Evolutionary conservation across 2,329 filamentous ascomycete species (phyloP).

Genomic region (Nigrograna mackinnonii): DNA sequence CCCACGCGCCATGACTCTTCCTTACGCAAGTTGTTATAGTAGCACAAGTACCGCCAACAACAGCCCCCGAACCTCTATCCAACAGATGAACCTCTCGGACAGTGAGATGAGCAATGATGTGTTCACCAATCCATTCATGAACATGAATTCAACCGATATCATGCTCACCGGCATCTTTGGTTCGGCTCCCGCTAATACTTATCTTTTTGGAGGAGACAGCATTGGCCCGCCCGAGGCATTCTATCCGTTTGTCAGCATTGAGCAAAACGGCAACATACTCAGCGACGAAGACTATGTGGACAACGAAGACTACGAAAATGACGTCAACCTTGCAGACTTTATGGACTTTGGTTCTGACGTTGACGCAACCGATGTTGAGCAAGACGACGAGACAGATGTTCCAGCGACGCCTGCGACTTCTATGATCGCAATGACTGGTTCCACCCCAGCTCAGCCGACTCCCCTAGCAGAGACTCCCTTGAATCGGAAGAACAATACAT

Average conservation of each 20-base stretch:
- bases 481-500: slow-evolving; percentile 28
- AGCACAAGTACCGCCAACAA: slow-evolving; percentile 45
- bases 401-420: slow-evolving; percentile 40
- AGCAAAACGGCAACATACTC: slow-evolving; percentile 59
- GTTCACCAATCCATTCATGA: slow-evolving; percentile 24
- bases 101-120: slow-evolving; percentile 43
- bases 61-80: slow-evolving; percentile 41
- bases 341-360: slow-evolving; percentile 40
- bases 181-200: slow-evolving; percentile 45
- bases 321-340: slow-evolving; percentile 43
- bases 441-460: slow-evolving; percentile 31
- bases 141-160: slow-evolving; percentile 58
- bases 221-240: slow-evolving; percentile 77
- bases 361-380: slow-evolving; percentile 38
- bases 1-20: slow-evolving; percentile 31
- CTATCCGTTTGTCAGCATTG: slow-evolving; percentile 65
- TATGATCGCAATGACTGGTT: slow-evolving; percentile 26
- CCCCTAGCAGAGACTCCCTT: slow-evolving; percentile 23
- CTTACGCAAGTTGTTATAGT: slow-evolving; percentile 24
- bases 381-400: slow-evolving; percentile 39
- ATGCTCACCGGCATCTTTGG: slow-evolving; percentile 76
- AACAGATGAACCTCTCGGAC: slow-evolving; percentile 39
- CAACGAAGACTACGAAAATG: slow-evolving; percentile 63
- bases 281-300: slow-evolving; percentile 63
- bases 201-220: slow-evolving; percentile 60